Conservation (phyloP, 2,329 filamentous ascomycete genomes). For the Trichoderma sp. region DNA sequence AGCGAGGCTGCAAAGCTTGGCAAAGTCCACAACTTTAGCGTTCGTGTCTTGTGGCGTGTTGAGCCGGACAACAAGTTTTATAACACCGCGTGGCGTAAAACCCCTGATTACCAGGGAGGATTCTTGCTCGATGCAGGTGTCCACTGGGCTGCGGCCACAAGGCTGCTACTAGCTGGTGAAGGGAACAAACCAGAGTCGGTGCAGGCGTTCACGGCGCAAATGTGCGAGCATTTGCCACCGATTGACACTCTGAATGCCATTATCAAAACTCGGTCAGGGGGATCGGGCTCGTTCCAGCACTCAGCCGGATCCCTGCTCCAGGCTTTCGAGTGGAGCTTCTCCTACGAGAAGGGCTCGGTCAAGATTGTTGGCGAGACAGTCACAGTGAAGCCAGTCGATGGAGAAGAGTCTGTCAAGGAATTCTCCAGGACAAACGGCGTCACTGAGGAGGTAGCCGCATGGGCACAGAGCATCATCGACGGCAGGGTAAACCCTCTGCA, state of each 20-base stretch:
- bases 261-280: slow-evolving; percentile 57
- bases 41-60: slow-evolving; percentile 45
- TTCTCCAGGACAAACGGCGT: slow-evolving; percentile 60
- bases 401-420: slow-evolving; percentile 42
- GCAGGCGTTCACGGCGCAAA: slow-evolving; percentile 58
- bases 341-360: slow-evolving; percentile 61
- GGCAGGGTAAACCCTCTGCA: slow-evolving; percentile 57
- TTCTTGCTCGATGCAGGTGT: slow-evolving; percentile 78
- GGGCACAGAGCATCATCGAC: slow-evolving; percentile 56
- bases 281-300: slow-evolving; percentile 60
- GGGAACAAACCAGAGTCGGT: slow-evolving; percentile 51
- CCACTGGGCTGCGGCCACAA: slow-evolving; percentile 67
- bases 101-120: slow-evolving; percentile 72
- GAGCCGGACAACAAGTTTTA: slow-evolving; percentile 50
- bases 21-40: slow-evolving; percentile 52
- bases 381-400: slow-evolving; percentile 44
- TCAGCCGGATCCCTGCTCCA: slow-evolving; percentile 60
- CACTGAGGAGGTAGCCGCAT: slow-evolving; percentile 63
- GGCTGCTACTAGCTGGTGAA: slow-evolving; percentile 56
- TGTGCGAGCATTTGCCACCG: slow-evolving; percentile 62
- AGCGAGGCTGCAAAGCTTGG: slow-evolving; percentile 43
- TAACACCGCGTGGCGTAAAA: slow-evolving; percentile 66
- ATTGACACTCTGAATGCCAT: slow-evolving; percentile 69
- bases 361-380: slow-evolving; percentile 51
- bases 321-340: slow-evolving; percentile 60